Conservation (phyloP, 1,284 basidiomycete genomes). For the Boletus semigastroideus region DNA sequence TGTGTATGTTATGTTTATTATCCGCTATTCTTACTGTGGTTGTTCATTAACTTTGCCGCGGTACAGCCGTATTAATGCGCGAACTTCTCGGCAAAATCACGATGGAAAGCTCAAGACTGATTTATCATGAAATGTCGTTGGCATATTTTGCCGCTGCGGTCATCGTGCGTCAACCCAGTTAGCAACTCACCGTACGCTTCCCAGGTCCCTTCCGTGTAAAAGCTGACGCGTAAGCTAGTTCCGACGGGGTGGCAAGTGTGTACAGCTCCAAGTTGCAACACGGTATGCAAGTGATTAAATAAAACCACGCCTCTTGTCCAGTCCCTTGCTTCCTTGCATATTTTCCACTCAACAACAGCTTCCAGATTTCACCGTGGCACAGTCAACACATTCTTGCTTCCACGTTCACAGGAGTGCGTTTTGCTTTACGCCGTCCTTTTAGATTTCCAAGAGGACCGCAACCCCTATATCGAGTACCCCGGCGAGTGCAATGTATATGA, state of each 20-base stretch:
- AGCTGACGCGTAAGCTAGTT: slow-evolving; percentile 30
- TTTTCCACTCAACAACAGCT: not conserved
- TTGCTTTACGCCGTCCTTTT: not conserved
- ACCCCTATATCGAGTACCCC: not conserved
- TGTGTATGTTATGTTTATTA: not conserved
- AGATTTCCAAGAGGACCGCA: not conserved
- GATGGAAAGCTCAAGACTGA: not conserved
- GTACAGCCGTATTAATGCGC: not conserved
- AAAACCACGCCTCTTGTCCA: not conserved
- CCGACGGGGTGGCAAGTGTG: slow-evolving; percentile 43
- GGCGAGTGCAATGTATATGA: not conserved
- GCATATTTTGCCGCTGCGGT: not conserved
- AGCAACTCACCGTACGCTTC: slow-evolving; percentile 12
- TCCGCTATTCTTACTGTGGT: not conserved
- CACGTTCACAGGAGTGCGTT: not conserved
- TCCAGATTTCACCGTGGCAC: not conserved
- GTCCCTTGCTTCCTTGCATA: slow-evolving; percentile 3
- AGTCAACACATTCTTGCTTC: not conserved
- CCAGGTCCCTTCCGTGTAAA: not conserved
- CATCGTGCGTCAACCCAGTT: not conserved
- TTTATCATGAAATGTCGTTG: not conserved
- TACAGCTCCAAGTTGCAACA: slow-evolving; percentile 34
- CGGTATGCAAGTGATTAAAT: slow-evolving; percentile 15
- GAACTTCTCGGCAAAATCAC: not conserved
- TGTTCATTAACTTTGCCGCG: not conserved